These are phyloP conservation scores for Botrytis sinoallii DNA, from an alignment of 2,329 filamentous ascomycete genomes.

Conservation along the genomic window DNA sequence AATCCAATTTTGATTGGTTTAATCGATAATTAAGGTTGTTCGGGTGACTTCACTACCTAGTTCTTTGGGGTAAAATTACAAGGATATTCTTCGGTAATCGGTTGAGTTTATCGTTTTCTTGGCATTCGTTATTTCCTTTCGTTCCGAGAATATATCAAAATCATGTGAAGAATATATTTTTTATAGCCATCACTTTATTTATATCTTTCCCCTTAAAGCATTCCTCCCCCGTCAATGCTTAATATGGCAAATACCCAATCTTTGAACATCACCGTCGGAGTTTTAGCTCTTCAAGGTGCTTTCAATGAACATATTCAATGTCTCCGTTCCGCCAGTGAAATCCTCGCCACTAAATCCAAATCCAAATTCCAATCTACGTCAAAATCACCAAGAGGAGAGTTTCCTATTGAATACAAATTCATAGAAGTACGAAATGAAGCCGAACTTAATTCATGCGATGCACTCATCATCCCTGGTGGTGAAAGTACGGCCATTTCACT, in stretches of 20 bases:
- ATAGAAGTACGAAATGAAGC: constrained; percentile 74
- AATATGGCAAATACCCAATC: not conserved
- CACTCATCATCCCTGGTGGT: constrained; percentile 85
- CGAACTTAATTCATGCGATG: constrained; percentile 72
- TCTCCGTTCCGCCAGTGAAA: constrained; percentile 63
- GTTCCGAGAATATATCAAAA: not conserved
- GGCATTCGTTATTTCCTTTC: not conserved
- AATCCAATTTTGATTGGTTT: not conserved
- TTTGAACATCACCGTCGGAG: constrained; percentile 50
- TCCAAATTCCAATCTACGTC: not conserved
- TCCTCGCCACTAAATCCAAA: constrained; percentile 39
- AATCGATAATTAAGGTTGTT: constrained; percentile 6
- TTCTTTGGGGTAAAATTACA: not conserved
- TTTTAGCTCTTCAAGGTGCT: constrained; percentile 81
- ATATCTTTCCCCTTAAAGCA: not conserved
- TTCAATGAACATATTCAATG: constrained; percentile 85
- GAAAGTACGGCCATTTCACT: constrained; percentile 93
- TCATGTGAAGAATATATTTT: not conserved
- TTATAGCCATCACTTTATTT: not conserved
- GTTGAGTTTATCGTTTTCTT: not conserved
- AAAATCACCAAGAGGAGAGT: not conserved
- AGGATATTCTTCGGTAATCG: not conserved
- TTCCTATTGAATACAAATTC: constrained; percentile 45
- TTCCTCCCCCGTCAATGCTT: too few relatives aligned
- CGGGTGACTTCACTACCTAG: constrained; percentile 1